Evolutionary conservation across 1,139 yeast genomes (phyloP), one percentile per base, ranked within the genome.

Genomic region (Scheffersomyces stambukii): DNA sequence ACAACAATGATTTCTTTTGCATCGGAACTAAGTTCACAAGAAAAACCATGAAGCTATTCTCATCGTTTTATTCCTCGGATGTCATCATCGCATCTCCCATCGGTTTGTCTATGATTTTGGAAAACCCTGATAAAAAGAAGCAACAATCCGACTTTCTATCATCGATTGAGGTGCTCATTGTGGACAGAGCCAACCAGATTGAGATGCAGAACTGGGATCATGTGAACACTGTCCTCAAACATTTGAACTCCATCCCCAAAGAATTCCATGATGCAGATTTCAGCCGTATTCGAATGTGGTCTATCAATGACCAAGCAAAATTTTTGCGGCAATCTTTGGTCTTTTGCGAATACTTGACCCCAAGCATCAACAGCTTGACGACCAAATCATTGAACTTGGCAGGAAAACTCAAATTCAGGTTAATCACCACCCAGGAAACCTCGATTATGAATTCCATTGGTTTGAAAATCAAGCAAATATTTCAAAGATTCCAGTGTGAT

Each of bases 161-260:
- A 19, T 88, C 97, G 1, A 82, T 91, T 40, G 98, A 91, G 54
- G 55, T 93, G 6, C 57, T 81, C 25, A 62, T 89, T 16, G 60
- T 88, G 21, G 98, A 91, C 54, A 84, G 81, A 46, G 78, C 94
- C 7, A 88, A 88, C 49, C 86, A 89, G 23, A 68, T 89, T 38
- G 85, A 84, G 50, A 84, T 83, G 84, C 98, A 93, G 57, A 88
- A 89, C 47, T 83, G 96, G 91, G 84, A 83, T 23, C 95, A 91
- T 58, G 71, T 91, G 5, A 70, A 67, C 22, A 70, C 80, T 0
- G 72, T 89, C n/a, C 63, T 81, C 46, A 77, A 80, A 40, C 77
- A 81, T 49, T 45, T 88, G 34, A 88, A 88, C 55, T 64, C 70
- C 35, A 75, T 86, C 25, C 98, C 98, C 5, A 73, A 73, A 38